Base-by-base conservation (phyloP, 179 eudicot species). In the Pouteria campechiana region DNA sequence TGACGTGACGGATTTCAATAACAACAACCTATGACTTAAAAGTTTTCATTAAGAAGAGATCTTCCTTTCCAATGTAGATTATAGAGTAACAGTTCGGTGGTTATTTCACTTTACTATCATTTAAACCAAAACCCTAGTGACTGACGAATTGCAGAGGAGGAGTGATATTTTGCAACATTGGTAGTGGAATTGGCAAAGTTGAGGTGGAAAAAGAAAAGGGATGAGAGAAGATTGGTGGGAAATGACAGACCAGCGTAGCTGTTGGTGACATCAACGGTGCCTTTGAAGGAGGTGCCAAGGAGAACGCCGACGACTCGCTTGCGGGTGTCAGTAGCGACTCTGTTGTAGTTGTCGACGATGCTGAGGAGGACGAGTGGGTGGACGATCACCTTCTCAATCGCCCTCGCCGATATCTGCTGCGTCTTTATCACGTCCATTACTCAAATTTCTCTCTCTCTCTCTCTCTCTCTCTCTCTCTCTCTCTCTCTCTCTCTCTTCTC, bases 221-320 rank as follows among this genome's bases (percentile, higher is more conserved):
- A 22, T 29, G 37, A 43, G 38, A 48, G 11, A 25, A 43, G 16
- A 20, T 2, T 40, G n/a, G n/a, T n/a, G n/a, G n/a, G n/a, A n/a
- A n/a, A n/a, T n/a, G n/a, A n/a, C 47, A 3, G 32, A 89, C 95
- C 86, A n/a, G 97, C 95, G 21, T 78, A 89, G 72, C 93, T 75
- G 60, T 85, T 89, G 63, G 81, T 67, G 22, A 89, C 68, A 33
- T 89, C 97, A 24, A 89, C 89, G 35, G 75, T 74, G 45, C 95
- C 97, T 40, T 67, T 73, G 48, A 46, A 74, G 2, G 97, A 53
- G 28, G 74, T 58, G 2, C 97, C 97, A 6, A 89, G 86, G 32
- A 89, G 57, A 23, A 89, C 86, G 1, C 97, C 97, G 34, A 89
- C 81, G 16, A 88, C 95, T 21, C 97, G 95, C 58, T 84, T 88